Evolutionary conservation across 352 stramenopile genomes (phyloP), one percentile per base, ranked within the genome.

Genomic region (Phytophthora syringae): DNA sequence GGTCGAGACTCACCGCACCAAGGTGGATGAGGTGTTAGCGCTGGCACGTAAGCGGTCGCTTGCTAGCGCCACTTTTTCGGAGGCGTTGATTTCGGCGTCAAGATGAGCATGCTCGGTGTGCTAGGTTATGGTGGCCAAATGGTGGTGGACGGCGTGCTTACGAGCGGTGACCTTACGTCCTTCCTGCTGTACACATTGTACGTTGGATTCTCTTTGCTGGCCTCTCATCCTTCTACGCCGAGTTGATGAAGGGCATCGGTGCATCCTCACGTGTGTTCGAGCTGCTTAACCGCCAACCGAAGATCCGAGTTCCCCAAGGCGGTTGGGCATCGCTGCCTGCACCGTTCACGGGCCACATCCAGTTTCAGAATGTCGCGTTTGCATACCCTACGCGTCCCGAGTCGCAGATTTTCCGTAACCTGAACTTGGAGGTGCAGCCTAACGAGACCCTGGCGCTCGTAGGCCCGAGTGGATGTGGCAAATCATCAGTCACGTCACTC

Each of bases 151-250:
- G 88, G 81, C 1, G 57, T 90, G 39, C 77, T 98, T 44, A 97
- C 88, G 0, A 82, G 92, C 22, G 95, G 94, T n/a, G 84, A 94
- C 27, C 83, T 98, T 27, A 97, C 92, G 18, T 95, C 93, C 1
- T 98, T 98, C 76, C 67, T 98, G 55, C 84, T 97, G 57, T 98
- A 98, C 71, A 94, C 94, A 18, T 79, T 98, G 34, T 95, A 97
- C 44, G 93, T 98, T 16, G 93, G 91, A 7, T 88, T 89, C 54
- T 92, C 80, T 10, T 98, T 32, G 90, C 84, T n/a, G 84, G 86
- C 16, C 64, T 99, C 37, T 98, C 90, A 11, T 93, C 86, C 7
- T 97, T 97, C 25, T 99, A 98, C 70, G 88, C 90, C n/a, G 84
- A 90, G 60, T 39, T 86, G 45, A 97, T 98, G 76, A 97, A 97